Evolutionary conservation across 495 filamentous ascomycete genomes (phyloP).

Genomic region (Trichoderma erinaceum): DNA sequence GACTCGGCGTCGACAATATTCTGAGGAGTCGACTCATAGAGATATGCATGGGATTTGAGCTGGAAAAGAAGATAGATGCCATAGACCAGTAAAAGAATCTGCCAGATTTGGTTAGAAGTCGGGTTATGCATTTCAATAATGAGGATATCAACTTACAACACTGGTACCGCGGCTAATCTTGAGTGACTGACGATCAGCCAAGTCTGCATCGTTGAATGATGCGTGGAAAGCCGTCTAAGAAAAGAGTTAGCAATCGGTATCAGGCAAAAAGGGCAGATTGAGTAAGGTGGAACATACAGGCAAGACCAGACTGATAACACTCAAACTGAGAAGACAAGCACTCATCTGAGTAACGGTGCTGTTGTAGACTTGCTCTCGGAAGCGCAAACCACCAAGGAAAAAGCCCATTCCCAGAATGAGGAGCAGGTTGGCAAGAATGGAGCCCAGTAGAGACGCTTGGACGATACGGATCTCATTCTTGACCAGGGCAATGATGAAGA

Average conservation of each 20-base stretch:
- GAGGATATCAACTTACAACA: conserved; percentile 49
- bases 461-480: conserved; percentile 83
- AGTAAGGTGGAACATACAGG: conserved; percentile 44
- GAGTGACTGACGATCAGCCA: conserved; percentile 63
- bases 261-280: neutral
- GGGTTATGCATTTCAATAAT: neutral
- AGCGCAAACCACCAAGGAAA: conserved; percentile 77
- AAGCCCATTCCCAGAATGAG: conserved; percentile 90
- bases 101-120: conserved; percentile 14
- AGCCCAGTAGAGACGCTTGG: conserved; percentile 81
- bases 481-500: conserved; percentile 57
- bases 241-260: conserved; percentile 10
- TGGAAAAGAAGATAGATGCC: conserved; percentile 83
- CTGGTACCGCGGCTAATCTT: conserved; percentile 87
- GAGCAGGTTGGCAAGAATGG: conserved; percentile 80
- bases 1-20: conserved; percentile 84
- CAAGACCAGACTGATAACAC: conserved; percentile 76
- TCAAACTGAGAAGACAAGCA: conserved; percentile 81
- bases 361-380: conserved; percentile 90
- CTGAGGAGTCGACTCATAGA: conserved; percentile 86
- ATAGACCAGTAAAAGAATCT: conserved; percentile 78
- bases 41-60: conserved; percentile 83
- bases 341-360: conserved; percentile 94
- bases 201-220: conserved; percentile 58
- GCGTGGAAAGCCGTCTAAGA: conserved; percentile 78